Evolutionary conservation across 805 yeast species (phyloP), one percentile per base, ranked within the genome.

Genomic region (Saturnispora hagleri): DNA sequence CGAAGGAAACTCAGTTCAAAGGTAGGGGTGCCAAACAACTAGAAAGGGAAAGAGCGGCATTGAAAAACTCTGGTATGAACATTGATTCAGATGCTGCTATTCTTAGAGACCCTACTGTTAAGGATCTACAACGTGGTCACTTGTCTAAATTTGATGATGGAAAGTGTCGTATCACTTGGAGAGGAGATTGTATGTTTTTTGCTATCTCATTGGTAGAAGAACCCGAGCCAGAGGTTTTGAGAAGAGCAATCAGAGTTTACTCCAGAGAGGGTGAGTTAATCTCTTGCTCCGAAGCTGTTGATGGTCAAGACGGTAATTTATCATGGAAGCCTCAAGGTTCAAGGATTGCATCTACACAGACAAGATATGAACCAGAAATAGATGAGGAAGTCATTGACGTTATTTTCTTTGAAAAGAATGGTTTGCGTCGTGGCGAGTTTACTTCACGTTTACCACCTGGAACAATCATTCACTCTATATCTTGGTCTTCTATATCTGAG

Each of bases 291-390:
- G 98, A 90, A 67, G 91, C 99, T 2, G 88, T 86, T 2, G 88
- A 88, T 63, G 85, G 87, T 2, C 77, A 85, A 62, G 95, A 87
- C 64, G 82, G 79, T 48, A 74, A 73, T 43, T 65, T 89, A 28
- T 71, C 90, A 10, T 93, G 98, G 97, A 81, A 87, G 58, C 96
- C 97, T 0, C 87, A 86, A 57, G 98, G 98, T 4, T 78, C 91
- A 2, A 68, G 86, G 50, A 85, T 93, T 58, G 91, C 97, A 2
- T 76, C 91, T 2, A 78, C 90, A 3, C 95, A 86, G 64, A 73
- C 95, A 61, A 76, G 74, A 54, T 58, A 66, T 26, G 82, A 78
- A 53, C 55, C 53, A 5, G 79, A 77, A 48, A 66, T 71, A 20
- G 77, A 74, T 7, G 77, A 73, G 48, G 69, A 68, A 22, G 73